Conservation (phyloP, 140 eudicot genomes). For the Stevia rebaudiana region DNA sequence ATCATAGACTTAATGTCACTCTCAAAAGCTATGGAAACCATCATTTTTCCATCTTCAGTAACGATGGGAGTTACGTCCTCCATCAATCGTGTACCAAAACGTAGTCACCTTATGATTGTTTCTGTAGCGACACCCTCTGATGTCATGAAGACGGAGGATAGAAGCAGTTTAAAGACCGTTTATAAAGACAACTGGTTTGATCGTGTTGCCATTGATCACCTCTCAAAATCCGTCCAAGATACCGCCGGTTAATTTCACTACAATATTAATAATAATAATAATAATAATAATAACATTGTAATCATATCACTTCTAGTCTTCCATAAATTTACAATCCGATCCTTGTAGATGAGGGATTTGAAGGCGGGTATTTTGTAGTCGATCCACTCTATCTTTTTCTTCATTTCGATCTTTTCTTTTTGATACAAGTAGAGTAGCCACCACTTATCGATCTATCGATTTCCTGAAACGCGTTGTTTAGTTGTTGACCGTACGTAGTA, state of each 20-base stretch:
- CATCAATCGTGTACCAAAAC: not conserved
- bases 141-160: not conserved
- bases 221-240: slow-evolving; percentile 55
- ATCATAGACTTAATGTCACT: not conserved
- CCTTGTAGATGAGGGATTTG: too few relatives aligned
- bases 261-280: too few relatives aligned
- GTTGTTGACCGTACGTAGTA: too few relatives aligned
- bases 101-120: not conserved
- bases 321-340: too few relatives aligned
- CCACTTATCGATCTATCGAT: too few relatives aligned
- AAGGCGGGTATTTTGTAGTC: too few relatives aligned
- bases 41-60: not conserved
- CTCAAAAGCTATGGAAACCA: slow-evolving; percentile 20
- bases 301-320: too few relatives aligned
- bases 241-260: slow-evolving; percentile 36
- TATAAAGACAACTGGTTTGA: slow-evolving; percentile 60
- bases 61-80: not conserved
- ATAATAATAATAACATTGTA: too few relatives aligned
- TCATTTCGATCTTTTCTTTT: too few relatives aligned
- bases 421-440: too few relatives aligned
- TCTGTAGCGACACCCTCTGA: slow-evolving; percentile 22
- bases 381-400: too few relatives aligned
- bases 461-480: too few relatives aligned
- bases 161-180: slow-evolving; percentile 17
- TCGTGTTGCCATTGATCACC: slow-evolving; percentile 49